phyloP scores from a whole-genome alignment of 1,284 basidiomycete species.

The Moesziomyces antarcticus region DNA sequence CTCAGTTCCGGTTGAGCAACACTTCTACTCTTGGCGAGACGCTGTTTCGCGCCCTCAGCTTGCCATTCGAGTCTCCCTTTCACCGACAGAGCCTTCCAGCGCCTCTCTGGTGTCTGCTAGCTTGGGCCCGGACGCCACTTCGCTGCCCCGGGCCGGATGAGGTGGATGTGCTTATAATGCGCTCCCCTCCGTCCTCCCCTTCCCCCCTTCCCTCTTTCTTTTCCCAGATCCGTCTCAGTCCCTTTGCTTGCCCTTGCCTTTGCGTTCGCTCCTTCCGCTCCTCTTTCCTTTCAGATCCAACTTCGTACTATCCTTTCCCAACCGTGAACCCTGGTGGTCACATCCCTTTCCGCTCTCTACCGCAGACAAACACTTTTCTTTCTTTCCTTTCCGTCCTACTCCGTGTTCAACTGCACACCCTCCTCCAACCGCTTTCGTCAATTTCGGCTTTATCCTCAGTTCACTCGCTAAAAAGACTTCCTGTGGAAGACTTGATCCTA shows the following conservation, averaged over 20 bases:
- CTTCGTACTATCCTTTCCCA: conserved; percentile 23
- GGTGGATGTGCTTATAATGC: conserved; percentile 24
- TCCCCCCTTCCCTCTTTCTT: conserved; percentile 13
- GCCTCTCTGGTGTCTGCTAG: conserved; percentile 2
- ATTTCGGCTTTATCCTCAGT: background rate
- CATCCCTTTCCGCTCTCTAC: conserved; percentile 5
- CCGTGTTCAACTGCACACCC: conserved; percentile 2
- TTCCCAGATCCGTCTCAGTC: conserved; percentile 29
- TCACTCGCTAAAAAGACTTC: conserved; percentile 14
- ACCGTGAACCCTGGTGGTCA: conserved; percentile 54
- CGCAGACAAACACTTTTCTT: conserved; percentile 23
- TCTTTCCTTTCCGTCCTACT: background rate
- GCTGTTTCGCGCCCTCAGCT: background rate
- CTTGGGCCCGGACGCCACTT: background rate
- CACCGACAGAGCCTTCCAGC: background rate
- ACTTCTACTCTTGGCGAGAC: conserved; percentile 9
- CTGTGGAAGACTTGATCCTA: conserved; percentile 30
- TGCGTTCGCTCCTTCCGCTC: conserved; percentile 35
- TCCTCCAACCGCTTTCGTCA: background rate
- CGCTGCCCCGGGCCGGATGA: background rate
- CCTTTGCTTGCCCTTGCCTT: conserved; percentile 35
- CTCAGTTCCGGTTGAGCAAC: conserved; percentile 8
- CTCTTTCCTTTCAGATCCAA: conserved; percentile 22
- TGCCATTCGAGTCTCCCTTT: background rate
- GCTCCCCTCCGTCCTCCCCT: background rate